These are phyloP conservation scores for Takashimella koratensis DNA, from an alignment of 1,284 basidiomycete species.

Conservation along the genomic window DNA sequence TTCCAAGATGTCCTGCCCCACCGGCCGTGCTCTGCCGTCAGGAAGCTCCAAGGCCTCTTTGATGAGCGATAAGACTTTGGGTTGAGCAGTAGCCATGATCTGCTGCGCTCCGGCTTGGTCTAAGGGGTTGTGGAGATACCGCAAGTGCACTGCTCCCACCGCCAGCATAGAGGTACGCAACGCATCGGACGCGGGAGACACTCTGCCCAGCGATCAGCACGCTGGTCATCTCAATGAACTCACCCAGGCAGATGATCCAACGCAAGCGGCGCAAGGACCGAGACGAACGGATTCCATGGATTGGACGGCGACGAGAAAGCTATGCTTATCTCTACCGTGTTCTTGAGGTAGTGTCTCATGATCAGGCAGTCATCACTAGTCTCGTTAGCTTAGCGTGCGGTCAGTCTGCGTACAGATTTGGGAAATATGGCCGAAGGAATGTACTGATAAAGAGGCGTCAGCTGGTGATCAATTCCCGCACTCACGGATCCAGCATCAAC, in stretches of 20 bases:
- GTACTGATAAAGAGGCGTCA: conserved; percentile 11
- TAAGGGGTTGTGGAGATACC: conserved; percentile 23
- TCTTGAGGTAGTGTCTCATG: conserved; percentile 37
- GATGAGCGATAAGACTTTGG: conserved; percentile 23
- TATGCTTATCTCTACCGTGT: conserved; percentile 36
- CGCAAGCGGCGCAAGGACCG: conserved; percentile 32
- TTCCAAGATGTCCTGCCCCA: conserved; percentile 28
- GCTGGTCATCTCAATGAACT: conserved; percentile 3
- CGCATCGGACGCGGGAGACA: conserved; percentile 32
- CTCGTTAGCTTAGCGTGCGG: background rate
- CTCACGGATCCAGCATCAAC: conserved; percentile 38
- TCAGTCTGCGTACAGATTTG: conserved; percentile 25
- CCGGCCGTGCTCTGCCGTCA: conserved; percentile 12
- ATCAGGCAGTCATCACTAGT: conserved; percentile 37
- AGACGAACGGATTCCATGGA: conserved; percentile 41
- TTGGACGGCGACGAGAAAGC: conserved; percentile 27
- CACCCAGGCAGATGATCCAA: conserved; percentile 35
- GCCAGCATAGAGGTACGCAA: conserved; percentile 33
- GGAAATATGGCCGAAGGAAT: conserved; percentile 37
- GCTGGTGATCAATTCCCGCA: background rate
- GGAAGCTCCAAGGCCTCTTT: conserved; percentile 17
- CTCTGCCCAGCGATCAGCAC: conserved; percentile 1
- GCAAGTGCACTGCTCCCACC: conserved; percentile 37
- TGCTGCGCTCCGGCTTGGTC: conserved; percentile 27
- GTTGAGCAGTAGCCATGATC: conserved; percentile 22